These are phyloP conservation scores for Lachancea waltii DNA, from an alignment of 805 yeast genomes.

Conservation along the genomic window DNA sequence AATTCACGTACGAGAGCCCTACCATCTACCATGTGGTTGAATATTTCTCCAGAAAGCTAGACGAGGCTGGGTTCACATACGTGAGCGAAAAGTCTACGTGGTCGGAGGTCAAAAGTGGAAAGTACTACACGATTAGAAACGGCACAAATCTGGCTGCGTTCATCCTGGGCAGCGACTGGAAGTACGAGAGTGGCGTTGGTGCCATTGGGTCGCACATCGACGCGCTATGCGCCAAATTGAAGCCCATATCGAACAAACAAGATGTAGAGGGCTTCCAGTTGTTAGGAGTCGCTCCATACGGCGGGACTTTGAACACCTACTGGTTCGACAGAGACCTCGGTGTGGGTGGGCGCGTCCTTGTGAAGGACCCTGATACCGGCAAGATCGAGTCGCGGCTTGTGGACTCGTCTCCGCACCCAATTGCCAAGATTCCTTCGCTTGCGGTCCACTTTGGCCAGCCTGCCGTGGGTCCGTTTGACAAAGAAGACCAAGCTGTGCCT, in stretches of 20 bases:
- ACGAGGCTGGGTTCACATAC: constrained; percentile 55
- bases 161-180: constrained; percentile 60
- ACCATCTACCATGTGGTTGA: constrained; percentile 69
- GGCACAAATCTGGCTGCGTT: constrained; percentile 67
- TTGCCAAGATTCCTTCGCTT: constrained; percentile 76
- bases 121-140: constrained; percentile 61
- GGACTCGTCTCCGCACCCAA: constrained; percentile 57
- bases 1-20: constrained; percentile 66
- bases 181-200: constrained; percentile 59
- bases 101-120: constrained; percentile 38
- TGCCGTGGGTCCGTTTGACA: constrained; percentile 64
- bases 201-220: constrained; percentile 73
- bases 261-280: constrained; percentile 68
- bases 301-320: constrained; percentile 56
- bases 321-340: constrained; percentile 90
- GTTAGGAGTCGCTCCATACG: constrained; percentile 79
- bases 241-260: constrained; percentile 60
- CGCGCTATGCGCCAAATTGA: constrained; percentile 58
- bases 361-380: constrained; percentile 34
- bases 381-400: constrained; percentile 41
- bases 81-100: constrained; percentile 52
- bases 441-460: constrained; percentile 84
- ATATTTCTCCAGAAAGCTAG: constrained; percentile 42
- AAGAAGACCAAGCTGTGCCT: constrained; percentile 73
- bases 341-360: constrained; percentile 69